Base-by-base conservation (phyloP, 176 grass and related monocot species). In the Thinopyrum elongatum region DNA sequence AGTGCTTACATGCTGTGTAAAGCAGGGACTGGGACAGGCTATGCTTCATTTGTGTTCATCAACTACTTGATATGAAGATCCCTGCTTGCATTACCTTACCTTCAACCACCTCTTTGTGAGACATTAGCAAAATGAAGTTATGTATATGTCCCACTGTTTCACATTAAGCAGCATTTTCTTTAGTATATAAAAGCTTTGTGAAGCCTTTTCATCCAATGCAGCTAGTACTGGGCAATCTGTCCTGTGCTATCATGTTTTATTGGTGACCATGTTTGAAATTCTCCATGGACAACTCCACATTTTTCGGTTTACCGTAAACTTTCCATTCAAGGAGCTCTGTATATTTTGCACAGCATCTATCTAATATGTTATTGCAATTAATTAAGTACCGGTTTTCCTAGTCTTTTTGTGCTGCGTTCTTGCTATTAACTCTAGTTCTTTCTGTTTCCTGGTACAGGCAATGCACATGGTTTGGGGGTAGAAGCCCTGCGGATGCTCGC, bases 401-500 rank as follows among this genome's bases (percentile, higher is more conserved):
- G 19, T 19, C 26, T 30, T 35, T 35, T 0, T 16, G 30, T 79
- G 12, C 2, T 38, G 70, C 4, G 5, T 5, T 8, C 39, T 28
- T 1, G 14, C 23, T 39, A 36, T 64, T 76, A 44, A 85, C 39
- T 59, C 6, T 14, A 60, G 31, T 16, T n/a, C 29, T 81, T 27
- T 76, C 12, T 77, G 33, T 35, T 49, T 71, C 23, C 49, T 53
- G 61, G 41, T 34, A 85, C 73, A 88, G 96, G 93, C 25, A 91
- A 98, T 85, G 65, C 39, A 42, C 90, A 91, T 86, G 85, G 78
- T 72, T 90, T 98, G 87, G 91, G 91, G 74, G 68, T 84, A 14
- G 91, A 95, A 47, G 57, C 92, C 16, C 69, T 95, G 79, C 91
- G 72, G 75, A 91, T 91, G 77, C 87, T 98, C 34, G 31, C 59